These are phyloP conservation scores for Penicillium sp. DNA, from an alignment of 2,329 filamentous ascomycete species.

Conservation along the genomic window DNA sequence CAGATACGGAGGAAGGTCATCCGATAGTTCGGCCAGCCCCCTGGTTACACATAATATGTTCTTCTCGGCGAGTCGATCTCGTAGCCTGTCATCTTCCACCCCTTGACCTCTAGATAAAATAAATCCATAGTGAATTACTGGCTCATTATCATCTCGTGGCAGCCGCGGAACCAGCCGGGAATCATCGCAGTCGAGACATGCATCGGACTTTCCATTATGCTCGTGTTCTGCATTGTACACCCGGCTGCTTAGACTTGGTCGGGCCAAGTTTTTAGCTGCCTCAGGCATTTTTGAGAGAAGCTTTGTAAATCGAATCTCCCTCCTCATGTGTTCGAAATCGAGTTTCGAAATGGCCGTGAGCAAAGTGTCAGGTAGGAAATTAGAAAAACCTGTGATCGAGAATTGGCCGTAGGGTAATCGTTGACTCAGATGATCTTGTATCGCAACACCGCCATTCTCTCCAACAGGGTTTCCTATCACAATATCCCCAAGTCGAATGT, in stretches of 20 bases:
- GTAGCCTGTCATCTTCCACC: background rate
- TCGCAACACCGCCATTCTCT: background rate
- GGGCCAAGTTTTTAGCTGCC: background rate
- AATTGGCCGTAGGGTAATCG: too few species aligned
- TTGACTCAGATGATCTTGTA: background rate
- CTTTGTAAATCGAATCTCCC: background rate
- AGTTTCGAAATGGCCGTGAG: background rate
- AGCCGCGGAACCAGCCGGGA: background rate
- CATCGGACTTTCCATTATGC: background rate
- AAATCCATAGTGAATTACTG: background rate
- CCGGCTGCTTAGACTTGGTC: too few species aligned
- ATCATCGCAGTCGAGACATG: background rate
- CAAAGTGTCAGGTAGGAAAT: background rate
- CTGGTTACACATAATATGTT: constrained; percentile 20
- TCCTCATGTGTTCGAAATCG: background rate
- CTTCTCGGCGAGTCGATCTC: background rate
- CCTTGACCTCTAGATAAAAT: background rate
- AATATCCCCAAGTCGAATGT: background rate
- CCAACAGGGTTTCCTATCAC: background rate
- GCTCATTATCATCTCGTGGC: background rate
- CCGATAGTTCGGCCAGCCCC: constrained; percentile 22
- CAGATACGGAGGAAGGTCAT: constrained; percentile 34
- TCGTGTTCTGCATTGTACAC: too few species aligned
- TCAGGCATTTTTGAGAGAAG: background rate
- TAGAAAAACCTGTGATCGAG: background rate